These are phyloP conservation scores for Xylaria sp. DNA, from an alignment of 2,329 filamentous ascomycete genomes.

Conservation along the genomic window DNA sequence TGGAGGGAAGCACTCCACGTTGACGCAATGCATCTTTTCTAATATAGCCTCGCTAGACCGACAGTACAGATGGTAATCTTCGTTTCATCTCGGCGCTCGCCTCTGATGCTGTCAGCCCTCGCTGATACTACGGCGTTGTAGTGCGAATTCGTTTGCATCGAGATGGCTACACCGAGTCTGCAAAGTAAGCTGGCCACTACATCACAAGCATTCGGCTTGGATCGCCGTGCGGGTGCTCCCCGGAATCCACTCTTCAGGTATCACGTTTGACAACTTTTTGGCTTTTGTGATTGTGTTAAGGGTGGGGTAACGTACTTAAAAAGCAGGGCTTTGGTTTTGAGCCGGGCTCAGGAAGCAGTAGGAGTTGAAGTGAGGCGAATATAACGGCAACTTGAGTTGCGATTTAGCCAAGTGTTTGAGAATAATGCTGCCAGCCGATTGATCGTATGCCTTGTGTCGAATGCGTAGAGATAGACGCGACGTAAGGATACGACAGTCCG, in stretches of 20 bases:
- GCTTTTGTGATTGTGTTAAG: neutral
- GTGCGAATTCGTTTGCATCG: conserved; percentile 17
- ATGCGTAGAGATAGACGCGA: neutral
- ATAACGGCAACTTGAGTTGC: conserved; percentile 1
- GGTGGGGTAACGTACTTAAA: neutral
- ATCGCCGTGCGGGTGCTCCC: neutral
- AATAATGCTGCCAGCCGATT: conserved; percentile 13
- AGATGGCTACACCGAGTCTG: conserved; percentile 6
- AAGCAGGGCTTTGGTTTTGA: neutral
- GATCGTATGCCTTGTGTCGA: neutral
- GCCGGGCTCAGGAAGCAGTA: neutral
- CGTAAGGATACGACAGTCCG: neutral
- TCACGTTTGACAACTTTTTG: conserved; percentile 6
- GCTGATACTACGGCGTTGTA: conserved; percentile 17
- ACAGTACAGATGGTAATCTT: conserved; percentile 5
- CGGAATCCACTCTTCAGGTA: neutral
- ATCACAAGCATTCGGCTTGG: neutral
- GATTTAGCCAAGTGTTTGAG: conserved; percentile 10
- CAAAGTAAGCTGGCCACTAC: conserved; percentile 3
- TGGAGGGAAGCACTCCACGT: conserved; percentile 4
- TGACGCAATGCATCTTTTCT: conserved; percentile 1
- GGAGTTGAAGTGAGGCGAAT: conserved; percentile 22
- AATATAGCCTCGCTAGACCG: conserved; percentile 16
- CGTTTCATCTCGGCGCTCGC: conserved; percentile 24
- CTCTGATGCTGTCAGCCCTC: conserved; percentile 22